These are phyloP conservation scores for Mycosphaerella arachidis DNA, from an alignment of 2,329 filamentous ascomycete species.

Conservation along the genomic window DNA sequence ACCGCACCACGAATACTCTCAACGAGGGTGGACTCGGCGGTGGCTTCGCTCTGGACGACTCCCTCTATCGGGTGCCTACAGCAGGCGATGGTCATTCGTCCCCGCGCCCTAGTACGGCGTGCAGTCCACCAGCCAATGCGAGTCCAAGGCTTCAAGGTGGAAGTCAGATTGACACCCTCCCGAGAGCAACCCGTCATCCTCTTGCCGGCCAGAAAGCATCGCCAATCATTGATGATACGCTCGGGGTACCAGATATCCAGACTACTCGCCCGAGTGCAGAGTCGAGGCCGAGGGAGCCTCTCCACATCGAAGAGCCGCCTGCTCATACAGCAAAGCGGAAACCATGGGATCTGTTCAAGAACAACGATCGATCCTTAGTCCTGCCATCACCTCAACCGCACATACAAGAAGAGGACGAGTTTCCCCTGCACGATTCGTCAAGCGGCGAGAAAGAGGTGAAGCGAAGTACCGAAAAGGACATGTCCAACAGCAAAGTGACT, in stretches of 20 bases:
- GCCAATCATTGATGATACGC: constrained; percentile 14
- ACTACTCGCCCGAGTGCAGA: constrained; percentile 23
- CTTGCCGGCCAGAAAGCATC: constrained; percentile 11
- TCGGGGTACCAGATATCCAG: constrained; percentile 10
- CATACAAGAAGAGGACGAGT: constrained; percentile 32
- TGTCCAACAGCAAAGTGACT: constrained; percentile 26
- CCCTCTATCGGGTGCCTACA: constrained; percentile 17
- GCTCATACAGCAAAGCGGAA: constrained; percentile 12
- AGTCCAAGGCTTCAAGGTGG: not conserved
- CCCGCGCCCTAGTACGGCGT: constrained; percentile 9
- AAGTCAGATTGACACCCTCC: constrained; percentile 8
- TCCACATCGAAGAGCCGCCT: constrained; percentile 32
- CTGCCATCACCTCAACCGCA: constrained; percentile 45
- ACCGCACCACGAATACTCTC: constrained; percentile 13
- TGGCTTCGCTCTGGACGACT: constrained; percentile 24
- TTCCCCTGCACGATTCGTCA: constrained; percentile 18
- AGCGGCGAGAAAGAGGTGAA: constrained; percentile 6
- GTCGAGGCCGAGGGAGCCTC: constrained; percentile 15
- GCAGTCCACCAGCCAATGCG: not conserved
- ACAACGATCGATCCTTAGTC: constrained; percentile 29
- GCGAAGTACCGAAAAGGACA: constrained; percentile 1
- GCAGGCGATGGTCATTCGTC: constrained; percentile 3
- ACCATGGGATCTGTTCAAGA: constrained; percentile 33
- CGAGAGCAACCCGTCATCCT: constrained; percentile 11
- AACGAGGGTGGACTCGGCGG: constrained; percentile 17